A percentile compares a stretch with the other conserved stretches of the same genome.
Conservation (phyloP, 192 early-diverging fungal species). For the Coemansia sp. region DNA sequence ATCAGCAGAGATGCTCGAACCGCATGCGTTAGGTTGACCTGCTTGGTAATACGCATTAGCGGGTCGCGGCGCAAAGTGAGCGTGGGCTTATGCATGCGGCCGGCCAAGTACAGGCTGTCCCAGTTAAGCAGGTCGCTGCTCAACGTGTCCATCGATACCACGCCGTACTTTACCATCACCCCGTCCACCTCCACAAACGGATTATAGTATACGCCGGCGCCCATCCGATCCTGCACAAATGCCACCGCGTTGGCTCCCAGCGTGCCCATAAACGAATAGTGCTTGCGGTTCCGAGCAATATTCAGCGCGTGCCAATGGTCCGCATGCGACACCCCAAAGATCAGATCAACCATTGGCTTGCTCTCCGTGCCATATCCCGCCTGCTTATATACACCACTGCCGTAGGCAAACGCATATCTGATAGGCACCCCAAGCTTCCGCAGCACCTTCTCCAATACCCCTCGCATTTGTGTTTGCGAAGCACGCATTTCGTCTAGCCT, state of each 20-base stretch:
- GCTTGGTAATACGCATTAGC: slow-evolving; percentile 54
- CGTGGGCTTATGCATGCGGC: slow-evolving; percentile 93
- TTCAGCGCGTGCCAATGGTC: slow-evolving; percentile 98
- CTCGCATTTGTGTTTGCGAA: slow-evolving; percentile 20
- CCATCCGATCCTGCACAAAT: slow-evolving; percentile 76
- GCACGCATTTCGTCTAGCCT: slow-evolving; percentile 32
- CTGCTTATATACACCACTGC: slow-evolving; percentile 92
- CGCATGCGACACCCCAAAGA: slow-evolving; percentile 93
- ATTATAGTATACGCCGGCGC: slow-evolving; percentile 95
- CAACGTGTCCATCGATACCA: slow-evolving; percentile 85
- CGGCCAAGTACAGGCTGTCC: slow-evolving; percentile 93
- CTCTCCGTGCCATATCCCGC: slow-evolving; percentile 62
- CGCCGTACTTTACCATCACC: slow-evolving; percentile 91
- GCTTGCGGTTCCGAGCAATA: slow-evolving; percentile 82
- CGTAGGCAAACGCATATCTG: slow-evolving; percentile 86
- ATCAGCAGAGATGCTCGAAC: slow-evolving; percentile 78
- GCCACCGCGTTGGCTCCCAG: slow-evolving; percentile 74
- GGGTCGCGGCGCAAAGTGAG: slow-evolving; percentile 50
- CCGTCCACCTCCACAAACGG: slow-evolving; percentile 86
- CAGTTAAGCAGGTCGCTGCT: slow-evolving; percentile 89
- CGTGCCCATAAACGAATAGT: slow-evolving; percentile 81
- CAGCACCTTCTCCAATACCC: slow-evolving; percentile 21
- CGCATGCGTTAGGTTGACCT: slow-evolving; percentile 83
- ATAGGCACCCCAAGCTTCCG: slow-evolving; percentile 39
- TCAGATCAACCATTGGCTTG: slow-evolving; percentile 89